A percentile compares a stretch with the other conserved stretches of the same genome.
These are phyloP conservation scores for Beauveria asiatica DNA, from an alignment of 2,329 filamentous ascomycete genomes.

Conservation along the genomic window DNA sequence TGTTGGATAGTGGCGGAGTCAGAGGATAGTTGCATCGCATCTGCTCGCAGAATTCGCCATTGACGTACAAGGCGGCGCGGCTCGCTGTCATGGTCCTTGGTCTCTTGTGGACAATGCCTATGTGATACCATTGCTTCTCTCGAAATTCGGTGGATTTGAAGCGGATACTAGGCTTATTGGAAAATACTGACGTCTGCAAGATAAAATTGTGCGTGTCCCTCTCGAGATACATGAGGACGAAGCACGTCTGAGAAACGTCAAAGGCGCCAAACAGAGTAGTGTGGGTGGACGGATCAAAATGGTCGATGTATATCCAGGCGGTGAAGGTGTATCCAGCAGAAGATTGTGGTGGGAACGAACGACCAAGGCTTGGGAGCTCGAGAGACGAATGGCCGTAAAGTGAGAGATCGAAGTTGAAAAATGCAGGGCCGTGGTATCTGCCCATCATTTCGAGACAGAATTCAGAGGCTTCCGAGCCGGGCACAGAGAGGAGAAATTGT, in stretches of 20 bases:
- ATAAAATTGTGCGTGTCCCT: slow-evolving; percentile 92
- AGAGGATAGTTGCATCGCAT: slow-evolving; percentile 81
- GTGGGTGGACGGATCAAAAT: slow-evolving; percentile 75
- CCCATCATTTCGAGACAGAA: slow-evolving; percentile 69
- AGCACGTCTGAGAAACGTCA: slow-evolving; percentile 85
- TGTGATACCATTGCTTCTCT: slow-evolving; percentile 81
- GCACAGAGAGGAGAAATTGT: slow-evolving; percentile 56
- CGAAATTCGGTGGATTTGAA: slow-evolving; percentile 80
- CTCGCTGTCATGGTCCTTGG: slow-evolving; percentile 67
- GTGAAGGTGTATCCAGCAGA: slow-evolving; percentile 83
- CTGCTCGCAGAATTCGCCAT: slow-evolving; percentile 91
- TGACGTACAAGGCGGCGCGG: slow-evolving; percentile 79
- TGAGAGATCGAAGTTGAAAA: slow-evolving; percentile 90
- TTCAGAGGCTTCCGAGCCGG: slow-evolving; percentile 47
- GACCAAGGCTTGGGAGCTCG: slow-evolving; percentile 78
- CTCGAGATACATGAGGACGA: slow-evolving; percentile 87
- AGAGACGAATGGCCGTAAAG: slow-evolving; percentile 81
- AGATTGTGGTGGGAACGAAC: slow-evolving; percentile 72
- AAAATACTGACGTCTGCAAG: slow-evolving; percentile 86
- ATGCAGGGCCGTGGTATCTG: slow-evolving; percentile 67
- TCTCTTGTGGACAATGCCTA: slow-evolving; percentile 77
- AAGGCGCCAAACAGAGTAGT: slow-evolving; percentile 96
- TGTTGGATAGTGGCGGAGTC: slow-evolving; percentile 56
- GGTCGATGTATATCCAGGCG: slow-evolving; percentile 81
- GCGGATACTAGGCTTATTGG: slow-evolving; percentile 77